Percentiles rank a stretch among this genome's conserved stretches.
phyloP scores from a whole-genome alignment of 495 filamentous ascomycete species.

The Hypoxylon perforatum region DNA sequence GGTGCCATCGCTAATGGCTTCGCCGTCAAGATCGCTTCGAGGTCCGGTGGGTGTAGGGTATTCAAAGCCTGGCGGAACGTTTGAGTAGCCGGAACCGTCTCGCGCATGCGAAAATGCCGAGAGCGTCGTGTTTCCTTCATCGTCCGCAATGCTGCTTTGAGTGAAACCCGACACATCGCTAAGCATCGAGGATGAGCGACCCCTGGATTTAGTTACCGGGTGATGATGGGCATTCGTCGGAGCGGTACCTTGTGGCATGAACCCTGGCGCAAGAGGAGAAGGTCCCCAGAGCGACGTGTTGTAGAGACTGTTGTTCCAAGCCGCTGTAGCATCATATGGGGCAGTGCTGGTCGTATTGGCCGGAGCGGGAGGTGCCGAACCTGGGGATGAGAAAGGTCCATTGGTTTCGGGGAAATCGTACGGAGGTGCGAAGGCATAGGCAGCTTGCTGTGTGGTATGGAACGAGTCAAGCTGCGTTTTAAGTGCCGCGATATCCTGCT shows the following conservation, averaged over 20 bases:
- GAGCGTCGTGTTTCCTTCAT: constrained; percentile 32
- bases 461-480: constrained; percentile 54
- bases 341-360: constrained; percentile 20
- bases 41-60: constrained; percentile 34
- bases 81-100: constrained; percentile 21
- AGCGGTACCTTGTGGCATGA: constrained; percentile 42
- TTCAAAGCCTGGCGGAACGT: constrained; percentile 36
- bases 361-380: constrained; percentile 25
- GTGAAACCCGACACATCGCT: constrained; percentile 74
- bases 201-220: constrained; percentile 56
- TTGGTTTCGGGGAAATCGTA: constrained; percentile 38
- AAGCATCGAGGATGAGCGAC: constrained; percentile 74
- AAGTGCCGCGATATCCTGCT: constrained; percentile 53
- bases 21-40: constrained; percentile 18
- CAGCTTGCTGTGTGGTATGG: constrained; percentile 48
- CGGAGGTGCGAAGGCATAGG: constrained; percentile 43
- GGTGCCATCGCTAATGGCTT: constrained; percentile 33
- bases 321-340: constrained; percentile 41
- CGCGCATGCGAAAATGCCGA: constrained; percentile 15
- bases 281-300: constrained; percentile 44
- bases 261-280: constrained; percentile 39
- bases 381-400: constrained; percentile 31
- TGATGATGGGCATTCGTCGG: constrained; percentile 33
- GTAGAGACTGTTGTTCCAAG: constrained; percentile 47
- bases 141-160: constrained; percentile 58